Evolutionary conservation across 495 filamentous ascomycete species (phyloP), one percentile per base, ranked within the genome.

Genomic region (Penicillium daleae): DNA sequence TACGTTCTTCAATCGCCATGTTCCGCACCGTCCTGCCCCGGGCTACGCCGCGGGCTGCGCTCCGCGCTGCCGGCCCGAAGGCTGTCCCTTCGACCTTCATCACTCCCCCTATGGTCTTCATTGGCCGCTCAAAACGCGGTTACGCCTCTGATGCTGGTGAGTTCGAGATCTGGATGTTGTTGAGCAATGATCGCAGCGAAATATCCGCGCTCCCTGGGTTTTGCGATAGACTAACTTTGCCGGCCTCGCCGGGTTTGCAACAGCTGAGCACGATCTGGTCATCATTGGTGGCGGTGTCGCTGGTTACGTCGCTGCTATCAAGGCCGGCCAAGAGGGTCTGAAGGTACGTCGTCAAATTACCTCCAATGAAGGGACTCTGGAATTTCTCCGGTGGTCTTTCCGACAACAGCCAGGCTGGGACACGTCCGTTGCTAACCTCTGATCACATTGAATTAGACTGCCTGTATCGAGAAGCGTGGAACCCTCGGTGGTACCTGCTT

Each of bases 221-320:
- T n/a, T 58, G 39, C 56, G 64, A 68, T 65, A 60, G 59, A n/a
- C 68, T 75, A 69, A 67, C 37, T 19, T 71, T 57, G 64, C 59
- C 67, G 65, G 60, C 33, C 50, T 40, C 62, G 31, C 56, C 55
- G 68, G 61, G 52, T 31, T 56, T 56, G 3, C 56, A 61, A 75
- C 73, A 96, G 92, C 92, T 71, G 90, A 94, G 74, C 90, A 93
- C 73, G 93, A 97, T 76, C 82, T 97, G 39, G 90, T 97, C 69
- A 92, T 97, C 79, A 93, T 97, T 71, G 95, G 95, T 73, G 95
- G 95, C 76, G 95, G 95, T 83, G 96, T 97, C 67, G 95, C 93
- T 69, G 95, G 95, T 76, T 99, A 99, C 84, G 96, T 98, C 71
- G 93, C 95, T 63, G 95, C 95, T 64, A 99, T 99, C 85, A 98